Base-by-base conservation (phyloP, 1,284 basidiomycete genomes). In the Megacollybia platyphylla region DNA sequence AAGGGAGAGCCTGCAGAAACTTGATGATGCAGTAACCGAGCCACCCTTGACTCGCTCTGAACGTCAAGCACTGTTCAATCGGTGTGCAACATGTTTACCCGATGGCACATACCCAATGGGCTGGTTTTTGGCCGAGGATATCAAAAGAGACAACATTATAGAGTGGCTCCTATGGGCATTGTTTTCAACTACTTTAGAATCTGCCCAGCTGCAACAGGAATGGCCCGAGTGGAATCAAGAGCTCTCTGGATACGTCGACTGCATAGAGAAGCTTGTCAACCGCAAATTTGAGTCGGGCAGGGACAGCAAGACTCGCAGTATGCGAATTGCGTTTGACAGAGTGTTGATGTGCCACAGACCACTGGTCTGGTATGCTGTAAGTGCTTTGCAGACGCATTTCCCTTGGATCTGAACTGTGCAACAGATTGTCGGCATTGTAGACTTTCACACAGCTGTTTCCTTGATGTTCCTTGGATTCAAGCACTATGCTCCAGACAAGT, bases 121-220 rank as follows among this genome's bases (percentile, higher is more conserved):
- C 26, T 83, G 79, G 78, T 79, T 81, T 54, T 56, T 66, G 15
- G 61, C 58, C 1, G 47, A 43, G 2, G 46, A 53, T 13, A 46
- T 74, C 44, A 61, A 60, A 40, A 65, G 63, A 20, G 62, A 71
- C 10, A 76, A 81, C 47, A 57, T 73, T 39, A 46, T 64, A 4
- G 73, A 80, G 41, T 81, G 79, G 78, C 53, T 80, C n/a, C 57
- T 76, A 5, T 81, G 78, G 77, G 73, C 75, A 0, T 49, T 82
- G 13, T 82, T 79, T 55, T 62, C 54, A 20, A 61, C 59, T 32
- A 57, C 54, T 7, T 54, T 57, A 24, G 54, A 55, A 27, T 50
- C 58, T 1, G 54, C 54, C 2, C 24, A 46, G 1, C 48, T 51
- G 8, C 31, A 34, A 34, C 4, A 24, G 20, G 20, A 24, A 24